phyloP scores from a whole-genome alignment of 2,329 filamentous ascomycete genomes.

The Penicillium sclerotiorum region DNA sequence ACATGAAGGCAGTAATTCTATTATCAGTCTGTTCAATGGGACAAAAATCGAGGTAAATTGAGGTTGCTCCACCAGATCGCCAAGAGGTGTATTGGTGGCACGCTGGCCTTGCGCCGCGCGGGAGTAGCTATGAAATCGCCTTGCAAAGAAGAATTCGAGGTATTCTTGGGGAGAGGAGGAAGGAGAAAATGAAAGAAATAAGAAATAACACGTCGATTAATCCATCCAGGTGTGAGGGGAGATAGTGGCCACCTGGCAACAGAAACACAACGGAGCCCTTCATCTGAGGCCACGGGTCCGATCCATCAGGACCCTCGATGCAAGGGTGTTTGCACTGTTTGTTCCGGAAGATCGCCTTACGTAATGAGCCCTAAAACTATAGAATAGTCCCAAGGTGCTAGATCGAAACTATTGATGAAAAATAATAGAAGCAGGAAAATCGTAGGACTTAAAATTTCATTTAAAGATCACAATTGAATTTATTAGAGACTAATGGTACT shows the following conservation, averaged over 20 bases:
- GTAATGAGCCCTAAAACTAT: conserved; percentile 10
- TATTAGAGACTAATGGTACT: conserved; percentile 14
- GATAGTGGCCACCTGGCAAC: conserved; percentile 38
- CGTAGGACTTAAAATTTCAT: not conserved
- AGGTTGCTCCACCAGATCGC: conserved; percentile 15
- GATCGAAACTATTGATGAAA: not conserved
- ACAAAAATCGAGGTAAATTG: not conserved
- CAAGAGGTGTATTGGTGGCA: conserved; percentile 19
- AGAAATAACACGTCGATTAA: conserved; percentile 17
- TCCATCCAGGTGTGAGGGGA: conserved; percentile 33
- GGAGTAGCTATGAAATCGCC: conserved; percentile 13
- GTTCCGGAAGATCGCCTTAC: conserved; percentile 5
- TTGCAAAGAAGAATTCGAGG: not conserved
- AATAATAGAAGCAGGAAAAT: too few relatives aligned
- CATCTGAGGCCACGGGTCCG: conserved; percentile 29
- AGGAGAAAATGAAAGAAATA: not conserved
- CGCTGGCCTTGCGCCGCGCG: conserved; percentile 20
- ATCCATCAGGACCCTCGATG: conserved; percentile 2
- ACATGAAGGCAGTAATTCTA: conserved; percentile 12
- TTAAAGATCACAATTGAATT: not conserved
- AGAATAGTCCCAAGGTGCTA: too few relatives aligned
- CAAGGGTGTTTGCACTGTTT: conserved; percentile 26
- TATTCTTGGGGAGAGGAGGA: not conserved
- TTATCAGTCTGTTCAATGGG: conserved; percentile 12
- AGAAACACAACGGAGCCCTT: conserved; percentile 26